phyloP scores from a whole-genome alignment of 768 basidiomycete species.

The Pisolithus sp. region DNA sequence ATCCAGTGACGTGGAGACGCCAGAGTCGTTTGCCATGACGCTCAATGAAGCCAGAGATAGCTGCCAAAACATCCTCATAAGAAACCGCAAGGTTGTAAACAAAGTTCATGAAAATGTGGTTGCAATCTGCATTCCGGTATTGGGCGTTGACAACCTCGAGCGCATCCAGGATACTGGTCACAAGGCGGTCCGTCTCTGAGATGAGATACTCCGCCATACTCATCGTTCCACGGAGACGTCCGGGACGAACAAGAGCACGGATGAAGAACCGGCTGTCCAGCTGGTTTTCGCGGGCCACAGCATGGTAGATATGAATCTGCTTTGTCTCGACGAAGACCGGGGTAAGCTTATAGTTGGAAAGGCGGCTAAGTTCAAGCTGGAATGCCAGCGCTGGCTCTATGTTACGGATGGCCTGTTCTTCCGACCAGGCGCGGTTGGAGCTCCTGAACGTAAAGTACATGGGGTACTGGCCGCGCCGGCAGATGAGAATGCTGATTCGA shows the following conservation, averaged over 20 bases:
- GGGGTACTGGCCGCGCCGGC: conserved; percentile 87
- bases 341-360: conserved; percentile 93
- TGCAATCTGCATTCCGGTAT: conserved; percentile 90
- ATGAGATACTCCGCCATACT: conserved; percentile 97
- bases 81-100: conserved; percentile 93
- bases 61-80: conserved; percentile 94
- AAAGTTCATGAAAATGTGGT: conserved; percentile 99
- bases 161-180: conserved; percentile 89
- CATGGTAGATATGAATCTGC: conserved; percentile 98
- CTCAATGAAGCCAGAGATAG: conserved; percentile 98
- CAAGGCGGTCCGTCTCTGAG: conserved; percentile 95
- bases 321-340: conserved; percentile 97
- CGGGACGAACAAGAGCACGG: conserved; percentile 92
- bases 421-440: conserved; percentile 68
- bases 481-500: conserved; percentile 87
- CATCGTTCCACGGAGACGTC: conserved; percentile 87
- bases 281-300: conserved; percentile 90
- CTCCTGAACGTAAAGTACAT: conserved; percentile 90
- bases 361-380: conserved; percentile 93
- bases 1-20: conserved; percentile 96
- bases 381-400: conserved; percentile 97
- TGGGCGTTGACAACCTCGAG: conserved; percentile 89
- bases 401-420: conserved; percentile 95
- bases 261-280: conserved; percentile 98
- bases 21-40: conserved; percentile 97